Conservation (phyloP, 768 basidiomycete genomes). For the Collybiopsis confluens region DNA sequence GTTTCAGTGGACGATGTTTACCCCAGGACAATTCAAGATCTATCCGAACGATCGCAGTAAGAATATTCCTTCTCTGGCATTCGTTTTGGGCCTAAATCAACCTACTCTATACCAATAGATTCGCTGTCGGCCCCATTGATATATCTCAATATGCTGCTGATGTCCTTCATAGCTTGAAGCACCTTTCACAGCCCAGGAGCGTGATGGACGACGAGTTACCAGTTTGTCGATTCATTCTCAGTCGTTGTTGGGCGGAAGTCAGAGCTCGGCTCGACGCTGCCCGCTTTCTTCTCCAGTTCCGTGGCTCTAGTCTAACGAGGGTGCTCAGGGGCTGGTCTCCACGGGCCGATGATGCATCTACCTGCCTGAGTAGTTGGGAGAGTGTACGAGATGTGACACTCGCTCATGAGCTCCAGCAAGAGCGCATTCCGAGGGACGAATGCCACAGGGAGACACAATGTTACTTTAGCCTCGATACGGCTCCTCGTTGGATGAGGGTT, state of each 20-base stretch:
- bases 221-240: neutral
- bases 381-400: neutral
- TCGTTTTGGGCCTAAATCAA: neutral
- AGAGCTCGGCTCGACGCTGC: constrained; percentile 1
- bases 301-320: neutral
- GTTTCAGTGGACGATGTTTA: neutral
- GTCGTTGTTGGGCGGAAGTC: constrained; percentile 1
- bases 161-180: neutral
- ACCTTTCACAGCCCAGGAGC: neutral
- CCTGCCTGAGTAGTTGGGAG: neutral
- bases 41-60: neutral
- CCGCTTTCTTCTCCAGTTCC: neutral
- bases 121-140: neutral
- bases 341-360: neutral
- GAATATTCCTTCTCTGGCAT: neutral
- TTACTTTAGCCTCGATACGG: neutral
- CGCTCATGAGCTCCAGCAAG: neutral
- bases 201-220: neutral
- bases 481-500: neutral
- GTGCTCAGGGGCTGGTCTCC: neutral
- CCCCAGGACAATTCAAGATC: neutral
- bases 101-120: neutral
- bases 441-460: neutral
- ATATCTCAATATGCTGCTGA: neutral
- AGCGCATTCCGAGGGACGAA: neutral